Evolutionary conservation across 352 stramenopile genomes (phyloP), one percentile per base, ranked within the genome.

Genomic region (Globisporangium camurandrum): DNA sequence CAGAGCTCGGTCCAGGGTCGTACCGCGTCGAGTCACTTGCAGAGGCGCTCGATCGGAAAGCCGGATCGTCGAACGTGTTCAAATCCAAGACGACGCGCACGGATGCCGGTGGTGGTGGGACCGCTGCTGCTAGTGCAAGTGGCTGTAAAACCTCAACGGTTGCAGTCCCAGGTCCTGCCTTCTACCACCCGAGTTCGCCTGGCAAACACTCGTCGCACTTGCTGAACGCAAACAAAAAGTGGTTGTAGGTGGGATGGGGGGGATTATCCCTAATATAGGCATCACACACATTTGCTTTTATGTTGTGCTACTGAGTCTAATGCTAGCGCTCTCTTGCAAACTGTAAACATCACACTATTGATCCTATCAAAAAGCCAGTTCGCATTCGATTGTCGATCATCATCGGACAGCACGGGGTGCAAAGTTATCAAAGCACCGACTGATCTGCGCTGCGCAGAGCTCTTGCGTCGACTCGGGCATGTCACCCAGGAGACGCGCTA

Each of bases 341-440:
- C n/a, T n/a, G n/a, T n/a, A n/a, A n/a, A n/a, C n/a, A n/a, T n/a
- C n/a, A n/a, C n/a, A n/a, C n/a, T n/a, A n/a, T n/a, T n/a, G n/a
- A n/a, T n/a, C n/a, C n/a, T n/a, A n/a, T n/a, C n/a, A n/a, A n/a
- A n/a, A n/a, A n/a, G n/a, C n/a, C n/a, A n/a, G n/a, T n/a, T n/a
- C n/a, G n/a, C n/a, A n/a, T n/a, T n/a, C n/a, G n/a, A n/a, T n/a
- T n/a, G n/a, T n/a, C n/a, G n/a, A n/a, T 42, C 12, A 24, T 33
- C 22, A 53, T 26, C 27, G n/a, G 24, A 14, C 38, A 4, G 27
- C 36, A 46, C 51, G 57, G 8, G 73, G 76, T 10, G 62, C 80
- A 53, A 93, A 93, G 56, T 88, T 88, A 41, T 90, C 81, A 63
- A 90, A 93, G 57, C 86, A 93, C 26, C 81, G 73, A 60, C 70